Conservation (phyloP, 768 basidiomycete genomes). For the Lentinula boryana region DNA sequence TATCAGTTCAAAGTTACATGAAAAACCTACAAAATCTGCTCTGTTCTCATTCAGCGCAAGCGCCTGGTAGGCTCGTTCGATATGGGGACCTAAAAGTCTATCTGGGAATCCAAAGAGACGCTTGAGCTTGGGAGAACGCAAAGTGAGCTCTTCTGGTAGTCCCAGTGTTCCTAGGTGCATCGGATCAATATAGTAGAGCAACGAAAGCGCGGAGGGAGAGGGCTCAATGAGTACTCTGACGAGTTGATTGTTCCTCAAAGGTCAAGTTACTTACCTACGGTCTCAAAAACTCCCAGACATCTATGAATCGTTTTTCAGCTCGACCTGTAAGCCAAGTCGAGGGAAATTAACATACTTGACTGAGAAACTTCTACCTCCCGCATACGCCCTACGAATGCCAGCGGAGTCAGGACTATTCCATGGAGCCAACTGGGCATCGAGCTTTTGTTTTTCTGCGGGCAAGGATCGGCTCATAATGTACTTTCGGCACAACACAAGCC, state of each 20-base stretch:
- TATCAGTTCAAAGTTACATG: not conserved
- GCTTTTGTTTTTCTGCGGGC: slow-evolving; percentile 24
- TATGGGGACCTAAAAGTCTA: slow-evolving; percentile 50
- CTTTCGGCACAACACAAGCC: not conserved
- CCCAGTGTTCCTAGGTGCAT: slow-evolving; percentile 36
- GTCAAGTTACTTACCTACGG: slow-evolving; percentile 43
- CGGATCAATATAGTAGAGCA: too few relatives aligned
- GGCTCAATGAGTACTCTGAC: not conserved
- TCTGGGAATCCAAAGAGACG: slow-evolving; percentile 65
- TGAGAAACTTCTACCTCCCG: slow-evolving; percentile 43
- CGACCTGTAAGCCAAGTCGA: not conserved
- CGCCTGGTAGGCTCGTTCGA: slow-evolving; percentile 63
- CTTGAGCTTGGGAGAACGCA: slow-evolving; percentile 33
- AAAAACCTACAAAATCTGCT: slow-evolving; percentile 54
- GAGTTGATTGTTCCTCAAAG: not conserved
- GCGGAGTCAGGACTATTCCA: slow-evolving; percentile 50
- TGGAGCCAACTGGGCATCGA: slow-evolving; percentile 40
- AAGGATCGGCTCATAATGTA: not conserved
- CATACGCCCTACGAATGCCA: slow-evolving; percentile 47
- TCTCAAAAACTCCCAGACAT: slow-evolving; percentile 73
- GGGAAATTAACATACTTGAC: slow-evolving; percentile 43
- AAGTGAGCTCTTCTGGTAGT: slow-evolving; percentile 58
- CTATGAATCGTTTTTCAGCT: slow-evolving; percentile 21
- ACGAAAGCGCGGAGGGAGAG: too few relatives aligned
- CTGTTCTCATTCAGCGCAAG: slow-evolving; percentile 64